phyloP scores from a whole-genome alignment of 306 rosid genomes.

The Quercus mongolica region DNA sequence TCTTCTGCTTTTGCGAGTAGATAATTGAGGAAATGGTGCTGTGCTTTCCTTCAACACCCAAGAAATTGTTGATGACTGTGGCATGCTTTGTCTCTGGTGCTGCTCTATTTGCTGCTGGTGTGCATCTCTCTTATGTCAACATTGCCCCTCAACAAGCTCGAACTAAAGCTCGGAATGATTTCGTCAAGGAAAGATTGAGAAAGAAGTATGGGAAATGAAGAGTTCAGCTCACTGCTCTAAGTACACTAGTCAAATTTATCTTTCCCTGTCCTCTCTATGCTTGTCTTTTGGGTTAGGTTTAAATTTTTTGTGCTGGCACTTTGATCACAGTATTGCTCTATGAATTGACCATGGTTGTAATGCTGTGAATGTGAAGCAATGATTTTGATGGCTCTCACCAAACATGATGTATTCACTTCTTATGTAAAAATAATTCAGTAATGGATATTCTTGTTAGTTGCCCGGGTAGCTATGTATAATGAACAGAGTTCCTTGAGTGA shows the following conservation, averaged over 20 bases:
- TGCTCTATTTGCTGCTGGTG: slow-evolving; percentile 45
- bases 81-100: slow-evolving; percentile 60
- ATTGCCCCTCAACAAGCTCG: slow-evolving; percentile 75
- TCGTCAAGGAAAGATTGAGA: slow-evolving; percentile 44
- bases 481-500: too few species aligned
- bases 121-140: slow-evolving; percentile 60
- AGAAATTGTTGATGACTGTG: slow-evolving; percentile 53
- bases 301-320: neutral
- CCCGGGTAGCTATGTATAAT: neutral
- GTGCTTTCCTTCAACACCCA: slow-evolving; percentile 79
- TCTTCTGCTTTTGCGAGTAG: neutral
- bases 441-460: neutral
- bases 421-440: neutral
- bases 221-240: neutral
- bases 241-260: neutral
- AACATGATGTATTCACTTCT: neutral
- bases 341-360: neutral
- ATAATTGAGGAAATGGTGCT: slow-evolving; percentile 41
- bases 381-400: neutral
- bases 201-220: slow-evolving; percentile 49
- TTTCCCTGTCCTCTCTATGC: neutral
- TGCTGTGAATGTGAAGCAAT: neutral
- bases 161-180: slow-evolving; percentile 58
- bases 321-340: neutral
- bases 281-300: neutral